phyloP scores from a whole-genome alignment of 495 filamentous ascomycete species.

The Neurospora discreta region DNA sequence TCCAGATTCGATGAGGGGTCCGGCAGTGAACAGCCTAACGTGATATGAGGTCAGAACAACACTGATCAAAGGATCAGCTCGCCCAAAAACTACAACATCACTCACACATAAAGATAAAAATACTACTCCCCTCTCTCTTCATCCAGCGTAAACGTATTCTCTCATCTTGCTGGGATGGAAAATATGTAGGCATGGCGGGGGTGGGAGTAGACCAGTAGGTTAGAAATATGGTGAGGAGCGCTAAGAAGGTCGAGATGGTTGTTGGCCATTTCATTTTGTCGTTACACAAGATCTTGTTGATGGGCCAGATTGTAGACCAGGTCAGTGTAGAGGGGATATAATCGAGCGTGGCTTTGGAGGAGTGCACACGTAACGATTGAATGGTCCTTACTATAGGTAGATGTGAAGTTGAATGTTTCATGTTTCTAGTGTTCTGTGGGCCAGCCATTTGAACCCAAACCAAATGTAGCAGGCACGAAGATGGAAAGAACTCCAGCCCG shows the following conservation, averaged over 20 bases:
- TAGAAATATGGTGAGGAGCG: neutral
- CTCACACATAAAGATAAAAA: conserved; percentile 27
- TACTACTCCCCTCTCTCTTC: conserved; percentile 27
- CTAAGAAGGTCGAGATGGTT: neutral
- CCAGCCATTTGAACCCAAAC: too few species aligned
- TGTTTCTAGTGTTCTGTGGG: neutral
- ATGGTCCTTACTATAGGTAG: too few species aligned
- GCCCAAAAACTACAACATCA: neutral
- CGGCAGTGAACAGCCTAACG: too few species aligned
- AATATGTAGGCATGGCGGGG: neutral
- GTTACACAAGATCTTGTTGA: neutral
- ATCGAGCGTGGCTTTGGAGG: too few species aligned
- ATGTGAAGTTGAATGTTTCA: neutral
- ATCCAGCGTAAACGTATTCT: conserved; percentile 30
- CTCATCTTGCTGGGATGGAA: neutral
- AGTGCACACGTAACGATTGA: too few species aligned
- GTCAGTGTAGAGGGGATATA: neutral
- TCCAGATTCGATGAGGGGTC: too few species aligned
- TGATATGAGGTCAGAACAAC: too few species aligned
- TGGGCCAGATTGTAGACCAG: neutral
- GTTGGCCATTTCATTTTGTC: neutral
- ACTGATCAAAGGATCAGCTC: too few species aligned
- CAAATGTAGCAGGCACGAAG: neutral
- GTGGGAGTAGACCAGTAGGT: neutral
- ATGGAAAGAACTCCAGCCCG: neutral